These are phyloP conservation scores for Aspergillus pseudoterreus DNA, from an alignment of 2,329 filamentous ascomycete species.

Conservation along the genomic window DNA sequence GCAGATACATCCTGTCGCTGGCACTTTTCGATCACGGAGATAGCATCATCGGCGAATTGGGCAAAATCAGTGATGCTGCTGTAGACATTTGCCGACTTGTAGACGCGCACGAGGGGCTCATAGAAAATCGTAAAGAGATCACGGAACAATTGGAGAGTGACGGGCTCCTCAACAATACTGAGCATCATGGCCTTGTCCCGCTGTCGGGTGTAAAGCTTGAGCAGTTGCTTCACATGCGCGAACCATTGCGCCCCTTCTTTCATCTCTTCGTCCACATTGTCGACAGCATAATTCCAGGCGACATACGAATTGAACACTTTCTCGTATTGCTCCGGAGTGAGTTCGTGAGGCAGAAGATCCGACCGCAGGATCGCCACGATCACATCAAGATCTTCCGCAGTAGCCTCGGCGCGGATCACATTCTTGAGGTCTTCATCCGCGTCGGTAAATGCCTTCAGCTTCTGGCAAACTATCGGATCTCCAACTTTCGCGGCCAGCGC, in stretches of 20 bases:
- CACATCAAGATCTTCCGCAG: constrained; percentile 71
- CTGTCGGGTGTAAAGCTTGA: constrained; percentile 87
- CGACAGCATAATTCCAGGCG: constrained; percentile 90
- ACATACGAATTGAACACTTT: constrained; percentile 92
- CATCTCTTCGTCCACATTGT: constrained; percentile 81
- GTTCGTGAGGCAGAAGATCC: constrained; percentile 67
- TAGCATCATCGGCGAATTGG: constrained; percentile 87
- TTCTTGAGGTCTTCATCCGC: constrained; percentile 72
- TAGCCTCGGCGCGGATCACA: constrained; percentile 69
- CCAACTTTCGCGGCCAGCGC: constrained; percentile 70
- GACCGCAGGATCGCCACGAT: constrained; percentile 81
- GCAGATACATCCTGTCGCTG: constrained; percentile 78
- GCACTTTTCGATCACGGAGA: constrained; percentile 68
- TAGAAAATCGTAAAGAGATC: constrained; percentile 99
- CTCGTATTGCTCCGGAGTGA: constrained; percentile 72
- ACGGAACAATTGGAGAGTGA: constrained; percentile 92
- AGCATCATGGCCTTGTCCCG: constrained; percentile 98
- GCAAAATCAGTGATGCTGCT: constrained; percentile 96
- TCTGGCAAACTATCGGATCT: constrained; percentile 74
- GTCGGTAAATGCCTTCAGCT: constrained; percentile 75
- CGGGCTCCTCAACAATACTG: constrained; percentile 88
- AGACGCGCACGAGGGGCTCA: constrained; percentile 91
- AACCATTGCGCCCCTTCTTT: constrained; percentile 88
- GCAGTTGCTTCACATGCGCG: constrained; percentile 87
- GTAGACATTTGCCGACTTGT: constrained; percentile 98